Base-by-base conservation (phyloP, 1,139 yeast genomes). In the Meyerozyma elateridarum region DNA sequence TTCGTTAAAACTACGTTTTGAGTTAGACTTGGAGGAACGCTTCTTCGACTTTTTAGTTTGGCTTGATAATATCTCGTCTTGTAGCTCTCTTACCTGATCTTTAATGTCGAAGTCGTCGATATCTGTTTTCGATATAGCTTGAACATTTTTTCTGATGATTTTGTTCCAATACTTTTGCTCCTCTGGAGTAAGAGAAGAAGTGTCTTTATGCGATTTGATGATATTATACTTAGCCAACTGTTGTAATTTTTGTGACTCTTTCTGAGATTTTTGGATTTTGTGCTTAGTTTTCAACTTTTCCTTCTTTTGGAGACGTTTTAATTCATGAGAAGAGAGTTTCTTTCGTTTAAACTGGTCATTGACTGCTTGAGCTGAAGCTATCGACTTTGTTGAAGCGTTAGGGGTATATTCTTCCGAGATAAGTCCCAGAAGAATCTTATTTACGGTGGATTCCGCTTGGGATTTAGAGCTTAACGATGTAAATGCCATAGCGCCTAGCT, bases 181-280 rank as follows among this genome's bases (percentile, higher is more conserved):
- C 32, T 64, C 71, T 8, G 52, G 54, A 1, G 72, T 56, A 35
- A 69, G 56, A 2, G 49, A 56, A 19, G 56, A 51, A 22, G 40
- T 41, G 20, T 42, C 38, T 22, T 63, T 56, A 40, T 69, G 79
- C 25, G 54, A 51, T 39, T 70, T 63, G 36, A 77, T 61, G 30
- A 76, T 58, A 32, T 70, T 63, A 38, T 77, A 60, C 42, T 73
- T 74, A 12, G 82, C 79, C 34, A 64, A 48, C 41, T 67, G 70
- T 31, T 62, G 61, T 31, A 78, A 60, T 39, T 63, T 59, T 25
- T 59, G 57, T 12, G 70, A 62, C 14, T 53, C 48, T n/a, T 53
- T 58, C 20, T 53, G 49, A 22, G 56, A 53, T 36, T 60, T 58
- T 41, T 57, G 65, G 22, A 69, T 58, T 31, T 56, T 56, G 28